Conservation (phyloP, 345 rosid genomes). For the Eucalyptus paniculata region DNA sequence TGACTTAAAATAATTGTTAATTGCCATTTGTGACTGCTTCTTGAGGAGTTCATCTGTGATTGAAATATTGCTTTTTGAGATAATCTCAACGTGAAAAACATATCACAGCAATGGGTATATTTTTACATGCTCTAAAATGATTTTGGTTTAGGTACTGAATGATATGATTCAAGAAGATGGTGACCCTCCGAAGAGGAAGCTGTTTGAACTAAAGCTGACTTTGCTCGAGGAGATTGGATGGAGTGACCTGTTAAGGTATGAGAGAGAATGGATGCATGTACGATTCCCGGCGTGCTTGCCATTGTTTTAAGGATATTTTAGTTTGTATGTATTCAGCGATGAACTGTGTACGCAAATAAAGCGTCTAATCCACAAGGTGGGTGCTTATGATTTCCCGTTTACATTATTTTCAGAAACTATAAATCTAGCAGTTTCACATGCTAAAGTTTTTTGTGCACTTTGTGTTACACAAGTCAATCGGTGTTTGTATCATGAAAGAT, state of each 20-base stretch:
- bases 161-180: constrained; percentile 70
- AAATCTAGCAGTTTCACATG: neutral
- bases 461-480: neutral
- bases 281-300: constrained; percentile 76
- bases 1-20: neutral
- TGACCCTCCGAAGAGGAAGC: constrained; percentile 71
- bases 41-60: neutral
- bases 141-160: constrained; percentile 41
- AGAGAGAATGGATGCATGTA: constrained; percentile 80
- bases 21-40: neutral
- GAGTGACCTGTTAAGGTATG: constrained; percentile 54
- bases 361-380: neutral
- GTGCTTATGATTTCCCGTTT: neutral
- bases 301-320: constrained; percentile 30
- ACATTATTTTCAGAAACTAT: neutral
- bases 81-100: neutral
- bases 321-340: neutral
- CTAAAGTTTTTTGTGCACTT: neutral
- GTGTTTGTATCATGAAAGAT: neutral
- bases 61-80: neutral
- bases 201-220: constrained; percentile 60
- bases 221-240: constrained; percentile 80
- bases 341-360: neutral
- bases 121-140: neutral
- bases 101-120: neutral